These are phyloP conservation scores for Macrolepiota dolichaula DNA, from an alignment of 768 basidiomycete species.

Conservation along the genomic window DNA sequence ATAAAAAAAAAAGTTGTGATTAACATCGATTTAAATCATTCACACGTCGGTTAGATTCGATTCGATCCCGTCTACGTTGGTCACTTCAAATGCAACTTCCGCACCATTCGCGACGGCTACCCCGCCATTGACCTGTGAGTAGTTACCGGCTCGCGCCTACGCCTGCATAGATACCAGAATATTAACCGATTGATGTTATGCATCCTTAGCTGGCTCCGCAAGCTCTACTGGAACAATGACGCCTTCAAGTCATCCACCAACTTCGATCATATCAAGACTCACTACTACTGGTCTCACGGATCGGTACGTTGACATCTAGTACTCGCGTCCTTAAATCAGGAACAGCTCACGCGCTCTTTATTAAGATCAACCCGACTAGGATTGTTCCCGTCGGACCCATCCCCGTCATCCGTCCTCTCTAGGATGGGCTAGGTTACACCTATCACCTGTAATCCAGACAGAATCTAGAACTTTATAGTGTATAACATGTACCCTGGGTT, in stretches of 20 bases:
- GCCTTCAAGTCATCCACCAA: constrained; percentile 87
- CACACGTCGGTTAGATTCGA: constrained; percentile 49
- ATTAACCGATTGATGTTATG: neutral
- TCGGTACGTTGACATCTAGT: constrained; percentile 26
- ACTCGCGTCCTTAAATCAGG: neutral
- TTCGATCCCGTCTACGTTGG: constrained; percentile 90
- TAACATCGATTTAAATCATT: neutral
- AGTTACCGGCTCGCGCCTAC: neutral
- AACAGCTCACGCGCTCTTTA: neutral
- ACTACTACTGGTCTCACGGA: constrained; percentile 66
- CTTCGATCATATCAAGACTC: constrained; percentile 84
- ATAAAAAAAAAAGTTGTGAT: no score
- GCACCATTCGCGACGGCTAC: constrained; percentile 82
- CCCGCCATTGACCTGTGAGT: constrained; percentile 71
- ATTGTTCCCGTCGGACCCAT: constrained; percentile 76
- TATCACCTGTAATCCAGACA: neutral
- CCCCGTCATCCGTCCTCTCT: constrained; percentile 65
- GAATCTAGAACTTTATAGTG: neutral
- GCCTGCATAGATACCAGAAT: neutral
- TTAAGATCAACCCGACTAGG: constrained; percentile 73
- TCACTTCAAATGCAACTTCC: constrained; percentile 93
- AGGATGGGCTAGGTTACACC: neutral
- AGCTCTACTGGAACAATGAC: constrained; percentile 86
- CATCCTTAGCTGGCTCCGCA: constrained; percentile 65
- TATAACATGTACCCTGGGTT: neutral